Evolutionary conservation across 106 monocot species (phyloP), one percentile per base, ranked within the genome.

Genomic region (Dioscorea zingiberensis): DNA sequence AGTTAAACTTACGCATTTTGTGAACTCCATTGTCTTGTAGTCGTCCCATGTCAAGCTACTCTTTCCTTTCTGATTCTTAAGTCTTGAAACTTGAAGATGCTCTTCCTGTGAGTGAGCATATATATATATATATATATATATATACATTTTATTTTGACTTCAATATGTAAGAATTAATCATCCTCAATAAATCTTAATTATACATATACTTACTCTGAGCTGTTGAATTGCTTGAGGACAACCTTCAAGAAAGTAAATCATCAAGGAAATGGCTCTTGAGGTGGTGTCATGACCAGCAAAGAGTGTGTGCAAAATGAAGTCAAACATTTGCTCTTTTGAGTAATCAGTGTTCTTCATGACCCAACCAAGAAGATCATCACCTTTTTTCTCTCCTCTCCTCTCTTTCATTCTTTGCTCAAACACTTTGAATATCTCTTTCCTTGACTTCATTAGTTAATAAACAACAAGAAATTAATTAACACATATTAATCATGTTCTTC

Each of bases 211-310:
- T 38, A 38, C 38, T 38, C 38, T 38, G 10, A 77, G 44, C 19
- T 25, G 23, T 44, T 23, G 25, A 25, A 77, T 44, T 51, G 65
- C 76, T 58, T 27, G 6, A 4, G 70, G 76, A 16, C 70, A 77
- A 32, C 59, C 48, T 70, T 58, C 57, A 58, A 77, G 70, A 53
- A 65, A 70, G 25, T 70, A 77, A 19, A 77, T 58, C 65, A 65
- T 23, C 13, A 71, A 60, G 5, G 63, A 16, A 32, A 71, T 65
- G 6, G 64, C 65, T 49, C 48, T 26, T 17, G 76, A 63, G 16
- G 48, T 76, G 10, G 76, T 64, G 47, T 76, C 70, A 47, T 76
- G 76, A 26, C 70, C 70, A 19, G 69, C 69, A 29, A 76, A 70
- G 58, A 76, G 47, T 13, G 25, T 15, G 6, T 55, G 45, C 18